A percentile compares a stretch with the other conserved stretches of the same genome.
Evolutionary conservation across 2,329 filamentous ascomycete genomes (phyloP).

Genomic region (Diplodia mutila): DNA sequence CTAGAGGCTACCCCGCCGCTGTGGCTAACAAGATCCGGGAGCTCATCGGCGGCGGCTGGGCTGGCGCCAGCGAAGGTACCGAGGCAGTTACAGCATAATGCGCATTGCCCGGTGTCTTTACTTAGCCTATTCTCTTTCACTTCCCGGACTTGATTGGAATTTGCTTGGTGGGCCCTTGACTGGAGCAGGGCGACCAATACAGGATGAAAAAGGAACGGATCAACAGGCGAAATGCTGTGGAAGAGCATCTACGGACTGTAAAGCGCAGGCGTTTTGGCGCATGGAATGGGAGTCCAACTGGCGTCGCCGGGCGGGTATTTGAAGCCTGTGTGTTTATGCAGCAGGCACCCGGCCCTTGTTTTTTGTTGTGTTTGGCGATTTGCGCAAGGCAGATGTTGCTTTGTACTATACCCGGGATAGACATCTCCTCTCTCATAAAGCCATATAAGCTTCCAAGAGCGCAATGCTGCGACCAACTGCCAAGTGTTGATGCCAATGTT

Average conservation of each 20-base stretch:
- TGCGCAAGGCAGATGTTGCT: conserved; percentile 15
- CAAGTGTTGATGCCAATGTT: not conserved
- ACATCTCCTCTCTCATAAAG: conserved; percentile 23
- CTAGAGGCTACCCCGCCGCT: conserved; percentile 85
- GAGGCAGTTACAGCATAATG: conserved; percentile 1
- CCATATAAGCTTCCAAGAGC: conserved; percentile 3
- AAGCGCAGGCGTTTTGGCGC: conserved; percentile 16
- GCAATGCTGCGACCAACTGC: not conserved
- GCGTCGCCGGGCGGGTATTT: not conserved
- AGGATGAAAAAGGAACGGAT: conserved; percentile 2
- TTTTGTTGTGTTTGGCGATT: not conserved
- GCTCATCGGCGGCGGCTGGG: conserved; percentile 61
- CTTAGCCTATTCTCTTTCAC: not conserved
- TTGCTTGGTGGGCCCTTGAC: not conserved
- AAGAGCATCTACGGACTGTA: not conserved
- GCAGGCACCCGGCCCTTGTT: not conserved
- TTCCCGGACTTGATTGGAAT: not conserved
- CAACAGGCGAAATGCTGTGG: not conserved
- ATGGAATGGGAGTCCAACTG: not conserved
- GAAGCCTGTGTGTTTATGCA: not conserved
- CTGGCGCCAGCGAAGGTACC: conserved; percentile 25
- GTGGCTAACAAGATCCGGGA: conserved; percentile 94
- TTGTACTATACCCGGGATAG: conserved; percentile 22
- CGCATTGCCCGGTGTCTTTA: not conserved
- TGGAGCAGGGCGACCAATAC: not conserved